These are phyloP conservation scores for Aspergillus taichungensis DNA, from an alignment of 495 filamentous ascomycete species.

Conservation along the genomic window DNA sequence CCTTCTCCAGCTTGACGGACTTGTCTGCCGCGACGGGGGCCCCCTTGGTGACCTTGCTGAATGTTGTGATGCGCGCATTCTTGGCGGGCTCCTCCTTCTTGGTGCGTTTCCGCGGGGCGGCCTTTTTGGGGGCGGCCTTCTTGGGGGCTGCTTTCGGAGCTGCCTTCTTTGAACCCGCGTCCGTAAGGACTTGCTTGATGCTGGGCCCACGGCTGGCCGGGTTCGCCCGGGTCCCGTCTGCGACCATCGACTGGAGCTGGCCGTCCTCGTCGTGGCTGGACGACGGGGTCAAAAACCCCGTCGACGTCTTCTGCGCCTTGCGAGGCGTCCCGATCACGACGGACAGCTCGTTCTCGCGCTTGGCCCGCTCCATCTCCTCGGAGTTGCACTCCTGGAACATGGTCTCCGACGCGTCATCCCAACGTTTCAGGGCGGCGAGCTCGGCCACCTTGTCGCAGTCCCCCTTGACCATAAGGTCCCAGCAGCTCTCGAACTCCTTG, in stretches of 20 bases:
- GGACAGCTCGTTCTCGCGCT: slow-evolving; percentile 22
- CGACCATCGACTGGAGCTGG: slow-evolving; percentile 15
- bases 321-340: slow-evolving; percentile 36
- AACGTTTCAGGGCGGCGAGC: slow-evolving; percentile 61
- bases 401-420: slow-evolving; percentile 53
- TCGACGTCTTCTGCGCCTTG: slow-evolving; percentile 24
- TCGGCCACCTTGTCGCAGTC: slow-evolving; percentile 83
- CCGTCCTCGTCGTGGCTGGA: slow-evolving; percentile 37
- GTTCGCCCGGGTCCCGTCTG: slow-evolving; percentile 14
- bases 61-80: slow-evolving; percentile 28
- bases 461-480: slow-evolving; percentile 81
- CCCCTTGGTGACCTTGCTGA: slow-evolving; percentile 34
- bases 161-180: slow-evolving; percentile 15
- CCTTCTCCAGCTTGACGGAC: slow-evolving; percentile 18
- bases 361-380: slow-evolving; percentile 31
- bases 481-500: slow-evolving; percentile 82
- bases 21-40: slow-evolving; percentile 13
- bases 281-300: slow-evolving; percentile 57
- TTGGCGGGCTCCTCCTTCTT: slow-evolving; percentile 18
- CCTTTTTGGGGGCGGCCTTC: slow-evolving; percentile 13
- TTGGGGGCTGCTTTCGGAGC: slow-evolving; percentile 11
- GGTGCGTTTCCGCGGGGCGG: slow-evolving; percentile 3
- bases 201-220: slow-evolving; percentile 23
- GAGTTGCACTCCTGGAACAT: slow-evolving; percentile 37
- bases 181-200: slow-evolving; percentile 24